Conservation (phyloP, 495 filamentous ascomycete genomes). For the Penicillium parvum region DNA sequence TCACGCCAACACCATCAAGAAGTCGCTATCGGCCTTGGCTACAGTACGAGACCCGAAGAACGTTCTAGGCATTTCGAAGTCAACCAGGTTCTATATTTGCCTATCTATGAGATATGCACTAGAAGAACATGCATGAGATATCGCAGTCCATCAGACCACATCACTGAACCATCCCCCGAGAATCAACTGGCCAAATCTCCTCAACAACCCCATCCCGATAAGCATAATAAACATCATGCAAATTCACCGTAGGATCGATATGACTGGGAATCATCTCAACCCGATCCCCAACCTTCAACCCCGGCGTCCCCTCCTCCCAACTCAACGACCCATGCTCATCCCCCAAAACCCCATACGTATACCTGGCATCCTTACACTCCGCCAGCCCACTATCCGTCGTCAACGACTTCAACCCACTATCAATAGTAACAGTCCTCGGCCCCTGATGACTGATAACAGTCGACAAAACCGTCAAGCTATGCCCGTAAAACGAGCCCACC, state of each 20-base stretch:
- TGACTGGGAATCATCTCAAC: constrained; percentile 38
- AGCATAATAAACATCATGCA: constrained; percentile 38
- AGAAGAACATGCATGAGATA: too few relatives aligned
- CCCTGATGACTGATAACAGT: constrained; percentile 37
- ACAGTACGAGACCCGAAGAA: too few relatives aligned
- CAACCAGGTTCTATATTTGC: too few relatives aligned
- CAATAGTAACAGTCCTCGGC: constrained; percentile 29
- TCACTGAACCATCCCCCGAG: constrained; percentile 38
- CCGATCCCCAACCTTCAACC: constrained; percentile 28
- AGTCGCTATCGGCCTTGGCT: too few relatives aligned
- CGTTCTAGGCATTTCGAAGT: too few relatives aligned
- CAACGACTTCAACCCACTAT: constrained; percentile 34
- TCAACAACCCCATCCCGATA: constrained; percentile 30
- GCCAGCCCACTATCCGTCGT: constrained; percentile 38
- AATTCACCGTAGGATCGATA: constrained; percentile 37
- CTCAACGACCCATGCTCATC: constrained; percentile 35
- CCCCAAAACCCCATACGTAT: constrained; percentile 30
- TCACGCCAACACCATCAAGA: too few relatives aligned
- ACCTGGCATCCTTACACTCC: constrained; percentile 33
- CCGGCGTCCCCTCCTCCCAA: constrained; percentile 28
- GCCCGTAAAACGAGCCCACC: constrained; percentile 33
- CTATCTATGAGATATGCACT: too few relatives aligned
- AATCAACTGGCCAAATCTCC: constrained; percentile 38
- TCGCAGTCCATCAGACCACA: too few relatives aligned
- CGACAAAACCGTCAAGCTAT: constrained; percentile 32